Conservation (phyloP, 2,329 filamentous ascomycete genomes). For the Fusarium armeniacum region DNA sequence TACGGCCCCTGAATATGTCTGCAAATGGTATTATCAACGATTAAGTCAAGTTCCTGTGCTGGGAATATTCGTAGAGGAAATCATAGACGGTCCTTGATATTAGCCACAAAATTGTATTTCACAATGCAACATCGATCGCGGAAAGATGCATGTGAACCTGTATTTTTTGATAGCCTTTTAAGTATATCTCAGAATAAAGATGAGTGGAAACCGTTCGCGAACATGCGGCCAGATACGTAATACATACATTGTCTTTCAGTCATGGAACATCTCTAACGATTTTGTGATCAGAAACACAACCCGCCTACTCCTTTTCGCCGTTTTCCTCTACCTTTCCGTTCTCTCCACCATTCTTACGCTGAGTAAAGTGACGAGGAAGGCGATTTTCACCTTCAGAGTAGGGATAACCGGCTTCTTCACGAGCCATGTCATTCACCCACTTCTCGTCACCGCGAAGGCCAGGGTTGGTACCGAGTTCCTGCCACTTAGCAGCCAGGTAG, state of each 20-base stretch:
- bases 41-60: background rate
- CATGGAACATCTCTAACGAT: background rate
- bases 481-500: constrained; percentile 78
- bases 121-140: background rate
- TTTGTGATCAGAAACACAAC: background rate
- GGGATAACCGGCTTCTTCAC: constrained; percentile 67
- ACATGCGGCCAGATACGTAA: background rate
- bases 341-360: constrained; percentile 30
- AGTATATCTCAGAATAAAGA: constrained; percentile 22
- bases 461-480: constrained; percentile 64
- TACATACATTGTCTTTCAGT: background rate
- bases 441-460: constrained; percentile 69
- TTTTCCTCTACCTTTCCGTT: constrained; percentile 16
- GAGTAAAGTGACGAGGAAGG: constrained; percentile 61
- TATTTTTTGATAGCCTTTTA: background rate
- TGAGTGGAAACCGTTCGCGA: constrained; percentile 36
- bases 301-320: constrained; percentile 12
- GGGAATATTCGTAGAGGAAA: background rate
- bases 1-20: background rate
- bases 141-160: background rate
- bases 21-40: background rate
- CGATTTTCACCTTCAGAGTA: constrained; percentile 72
- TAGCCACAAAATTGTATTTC: background rate
- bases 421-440: constrained; percentile 60
- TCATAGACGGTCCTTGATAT: background rate